phyloP scores from a whole-genome alignment of 768 basidiomycete genomes.

The Rhodotorula sphaerocarpa region DNA sequence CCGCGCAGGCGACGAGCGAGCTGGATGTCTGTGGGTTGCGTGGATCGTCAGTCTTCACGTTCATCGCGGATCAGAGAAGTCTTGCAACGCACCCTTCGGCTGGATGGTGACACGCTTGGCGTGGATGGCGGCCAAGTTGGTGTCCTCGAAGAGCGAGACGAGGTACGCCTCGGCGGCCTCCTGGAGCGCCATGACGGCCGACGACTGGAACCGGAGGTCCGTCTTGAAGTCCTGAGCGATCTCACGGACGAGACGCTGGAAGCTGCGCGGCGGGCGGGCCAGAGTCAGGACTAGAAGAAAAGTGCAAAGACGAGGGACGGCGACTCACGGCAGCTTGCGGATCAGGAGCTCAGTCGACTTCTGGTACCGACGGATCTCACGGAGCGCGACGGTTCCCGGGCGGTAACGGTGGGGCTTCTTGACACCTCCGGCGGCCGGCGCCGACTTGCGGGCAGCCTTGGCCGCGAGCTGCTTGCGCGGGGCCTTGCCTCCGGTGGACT shows the following conservation, averaged over 20 bases:
- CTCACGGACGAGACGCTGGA: constrained; percentile 69
- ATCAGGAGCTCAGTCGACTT: constrained; percentile 57
- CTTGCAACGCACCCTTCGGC: constrained; percentile 41
- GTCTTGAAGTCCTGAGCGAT: constrained; percentile 74
- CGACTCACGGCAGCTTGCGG: constrained; percentile 45
- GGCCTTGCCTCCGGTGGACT: constrained; percentile 8
- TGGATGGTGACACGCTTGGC: constrained; percentile 65
- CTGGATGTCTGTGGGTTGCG: constrained; percentile 46
- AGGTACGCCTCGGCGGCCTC: constrained; percentile 53
- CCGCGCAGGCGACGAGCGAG: constrained; percentile 51
- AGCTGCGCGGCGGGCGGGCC: constrained; percentile 43
- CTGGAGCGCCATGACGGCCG: constrained; percentile 51
- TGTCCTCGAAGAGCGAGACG: constrained; percentile 50
- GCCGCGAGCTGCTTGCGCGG: constrained; percentile 9
- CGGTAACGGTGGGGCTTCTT: constrained; percentile 11
- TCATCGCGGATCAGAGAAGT: background rate
- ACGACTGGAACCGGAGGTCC: constrained; percentile 50
- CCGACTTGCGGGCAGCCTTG: constrained; percentile 10
- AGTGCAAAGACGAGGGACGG: constrained; percentile 46
- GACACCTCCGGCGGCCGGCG: constrained; percentile 6
- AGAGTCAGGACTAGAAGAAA: constrained; percentile 40
- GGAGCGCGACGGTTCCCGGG: constrained; percentile 2
- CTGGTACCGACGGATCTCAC: constrained; percentile 7
- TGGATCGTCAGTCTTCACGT: too few relatives aligned
- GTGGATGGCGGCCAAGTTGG: constrained; percentile 48